Evolutionary conservation across 106 monocot species (phyloP).

Genomic region (Dendrobium chrysotoxum): DNA sequence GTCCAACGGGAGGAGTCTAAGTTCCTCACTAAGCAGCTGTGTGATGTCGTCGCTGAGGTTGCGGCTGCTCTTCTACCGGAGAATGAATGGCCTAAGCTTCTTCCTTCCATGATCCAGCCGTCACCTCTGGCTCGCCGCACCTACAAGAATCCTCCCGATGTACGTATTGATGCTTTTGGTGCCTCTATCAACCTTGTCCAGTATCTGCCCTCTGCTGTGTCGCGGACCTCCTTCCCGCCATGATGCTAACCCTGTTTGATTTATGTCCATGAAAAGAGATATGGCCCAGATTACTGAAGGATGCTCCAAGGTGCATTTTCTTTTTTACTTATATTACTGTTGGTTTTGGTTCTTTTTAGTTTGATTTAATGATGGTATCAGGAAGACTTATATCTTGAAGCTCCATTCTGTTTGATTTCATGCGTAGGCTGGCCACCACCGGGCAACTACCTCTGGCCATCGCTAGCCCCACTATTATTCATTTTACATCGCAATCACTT

Average conservation of each 20-base stretch:
- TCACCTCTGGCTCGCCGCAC: slow-evolving; percentile 35
- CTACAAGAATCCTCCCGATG: slow-evolving; percentile 78
- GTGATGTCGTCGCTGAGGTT: slow-evolving; percentile 77
- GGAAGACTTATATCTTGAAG: background rate
- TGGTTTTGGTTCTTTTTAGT: background rate
- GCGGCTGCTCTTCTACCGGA: slow-evolving; percentile 73
- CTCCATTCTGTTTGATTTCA: background rate
- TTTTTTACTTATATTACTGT: background rate
- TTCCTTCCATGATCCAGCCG: slow-evolving; percentile 85
- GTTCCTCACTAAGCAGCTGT: slow-evolving; percentile 78
- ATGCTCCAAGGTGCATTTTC: slow-evolving; percentile 62
- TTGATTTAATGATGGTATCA: background rate
- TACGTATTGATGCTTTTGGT: slow-evolving; percentile 67
- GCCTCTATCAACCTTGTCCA: slow-evolving; percentile 76
- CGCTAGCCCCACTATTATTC: no score
- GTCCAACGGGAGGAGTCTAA: slow-evolving; percentile 54
- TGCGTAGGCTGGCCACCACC: no score
- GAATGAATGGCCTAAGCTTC: slow-evolving; percentile 71
- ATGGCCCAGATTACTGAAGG: slow-evolving; percentile 96
- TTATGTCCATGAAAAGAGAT: no score
- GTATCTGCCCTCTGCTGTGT: slow-evolving; percentile 48
- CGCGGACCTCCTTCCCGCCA: slow-evolving; percentile 67
- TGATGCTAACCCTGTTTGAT: slow-evolving; percentile 83
- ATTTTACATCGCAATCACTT: no score
- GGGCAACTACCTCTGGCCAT: no score